phyloP scores from a whole-genome alignment of 805 yeast genomes.

The Wickerhamiella parazyma region DNA sequence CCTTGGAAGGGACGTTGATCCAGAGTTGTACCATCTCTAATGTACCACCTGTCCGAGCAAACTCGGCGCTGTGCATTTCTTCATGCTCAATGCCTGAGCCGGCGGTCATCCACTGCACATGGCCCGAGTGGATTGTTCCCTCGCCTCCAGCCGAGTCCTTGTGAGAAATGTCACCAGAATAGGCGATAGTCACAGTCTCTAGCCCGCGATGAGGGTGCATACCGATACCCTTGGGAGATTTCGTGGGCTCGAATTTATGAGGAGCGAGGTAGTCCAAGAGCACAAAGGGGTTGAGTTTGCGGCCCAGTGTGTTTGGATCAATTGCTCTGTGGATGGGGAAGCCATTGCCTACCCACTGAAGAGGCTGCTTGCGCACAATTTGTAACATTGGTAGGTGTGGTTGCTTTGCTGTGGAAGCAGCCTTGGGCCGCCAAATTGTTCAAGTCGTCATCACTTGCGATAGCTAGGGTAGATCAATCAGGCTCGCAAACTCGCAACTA shows the following conservation, averaged over 20 bases:
- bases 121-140: conserved; percentile 66
- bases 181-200: conserved; percentile 56
- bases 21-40: conserved; percentile 66
- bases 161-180: conserved; percentile 56
- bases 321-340: conserved; percentile 7
- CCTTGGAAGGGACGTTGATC: conserved; percentile 61
- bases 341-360: conserved; percentile 12
- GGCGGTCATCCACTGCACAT: conserved; percentile 85
- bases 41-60: conserved; percentile 28
- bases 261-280: conserved; percentile 10
- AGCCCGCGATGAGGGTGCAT: conserved; percentile 68
- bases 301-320: conserved; percentile 4
- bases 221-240: conserved; percentile 8
- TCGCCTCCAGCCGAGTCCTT: conserved; percentile 77
- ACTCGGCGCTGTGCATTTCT: conserved; percentile 38
- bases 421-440: too few relatives aligned
- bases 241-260: conserved; percentile 6
- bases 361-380: not conserved
- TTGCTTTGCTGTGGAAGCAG: too few relatives aligned
- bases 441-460: too few relatives aligned
- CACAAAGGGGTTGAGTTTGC: conserved; percentile 9
- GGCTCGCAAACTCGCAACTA: too few relatives aligned
- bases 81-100: conserved; percentile 77
- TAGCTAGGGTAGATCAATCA: too few relatives aligned
- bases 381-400: not conserved